phyloP scores from a whole-genome alignment of 176 grass and related monocot genomes.

The Eragrostis nindensis region DNA sequence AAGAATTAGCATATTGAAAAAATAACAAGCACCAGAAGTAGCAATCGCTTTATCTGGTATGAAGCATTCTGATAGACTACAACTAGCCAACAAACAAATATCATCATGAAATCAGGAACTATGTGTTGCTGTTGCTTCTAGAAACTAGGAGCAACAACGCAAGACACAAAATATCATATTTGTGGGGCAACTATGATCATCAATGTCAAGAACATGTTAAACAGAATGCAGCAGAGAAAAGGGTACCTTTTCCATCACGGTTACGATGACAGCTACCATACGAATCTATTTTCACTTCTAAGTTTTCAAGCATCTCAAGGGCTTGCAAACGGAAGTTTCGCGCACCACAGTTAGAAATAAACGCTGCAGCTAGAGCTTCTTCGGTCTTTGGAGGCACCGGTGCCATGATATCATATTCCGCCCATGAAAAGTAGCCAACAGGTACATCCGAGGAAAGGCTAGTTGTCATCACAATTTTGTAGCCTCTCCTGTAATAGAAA shows the following conservation, averaged over 20 bases:
- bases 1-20: constrained; percentile 18
- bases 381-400: constrained; percentile 77
- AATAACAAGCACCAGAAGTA: neutral
- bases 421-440: constrained; percentile 97
- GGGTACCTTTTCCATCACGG: constrained; percentile 81
- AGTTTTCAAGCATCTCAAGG: constrained; percentile 84
- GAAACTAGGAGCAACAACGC: neutral
- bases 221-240: neutral
- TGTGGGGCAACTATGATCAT: constrained; percentile 12
- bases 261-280: constrained; percentile 97
- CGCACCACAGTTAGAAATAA: constrained; percentile 98
- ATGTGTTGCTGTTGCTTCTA: neutral
- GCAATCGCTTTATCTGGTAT: neutral
- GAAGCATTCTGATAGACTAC: neutral
- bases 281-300: constrained; percentile 93
- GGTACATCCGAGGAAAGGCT: constrained; percentile 95
- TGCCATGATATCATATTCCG: constrained; percentile 97
- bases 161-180: constrained; percentile 13
- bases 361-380: constrained; percentile 83
- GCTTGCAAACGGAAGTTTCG: constrained; percentile 94
- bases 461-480: constrained; percentile 94
- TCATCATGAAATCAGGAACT: neutral
- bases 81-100: constrained; percentile 4
- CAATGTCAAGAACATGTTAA: neutral
- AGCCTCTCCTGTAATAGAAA: constrained; percentile 71